Conservation (phyloP, 2,329 filamentous ascomycete species). For the Cladophialophora exuberans region DNA sequence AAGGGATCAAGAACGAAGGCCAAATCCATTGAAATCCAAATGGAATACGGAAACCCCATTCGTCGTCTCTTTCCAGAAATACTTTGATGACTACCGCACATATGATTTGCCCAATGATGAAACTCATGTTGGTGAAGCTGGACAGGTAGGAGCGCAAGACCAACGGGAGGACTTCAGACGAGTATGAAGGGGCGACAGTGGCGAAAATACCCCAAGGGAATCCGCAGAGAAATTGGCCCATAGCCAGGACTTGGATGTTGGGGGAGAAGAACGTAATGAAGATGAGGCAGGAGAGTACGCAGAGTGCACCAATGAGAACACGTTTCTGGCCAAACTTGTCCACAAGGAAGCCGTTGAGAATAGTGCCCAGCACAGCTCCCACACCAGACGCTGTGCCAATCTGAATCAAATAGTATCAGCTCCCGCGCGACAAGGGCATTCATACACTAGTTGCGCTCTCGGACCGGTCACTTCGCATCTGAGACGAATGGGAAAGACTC, state of each 20-base stretch:
- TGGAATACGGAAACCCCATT: conserved; percentile 36
- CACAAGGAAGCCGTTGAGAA: conserved; percentile 24
- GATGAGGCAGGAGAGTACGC: conserved; percentile 30
- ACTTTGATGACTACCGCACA: conserved; percentile 36
- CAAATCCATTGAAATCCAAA: conserved; percentile 32
- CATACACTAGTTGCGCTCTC: background rate
- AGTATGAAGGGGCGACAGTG: conserved; percentile 25
- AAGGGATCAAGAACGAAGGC: conserved; percentile 32
- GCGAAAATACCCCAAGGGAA: conserved; percentile 30
- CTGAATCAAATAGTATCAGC: conserved; percentile 47
- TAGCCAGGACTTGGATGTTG: conserved; percentile 34
- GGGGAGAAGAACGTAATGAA: conserved; percentile 38
- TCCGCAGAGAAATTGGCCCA: conserved; percentile 35
- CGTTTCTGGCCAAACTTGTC: conserved; percentile 23
- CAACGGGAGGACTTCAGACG: conserved; percentile 25
- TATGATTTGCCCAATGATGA: conserved; percentile 36
- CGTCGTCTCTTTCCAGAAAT: conserved; percentile 19
- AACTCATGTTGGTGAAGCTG: conserved; percentile 20
- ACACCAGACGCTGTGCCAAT: conserved; percentile 24
- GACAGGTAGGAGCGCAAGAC: conserved; percentile 22
- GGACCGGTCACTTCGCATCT: too few relatives aligned
- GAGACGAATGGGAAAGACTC: background rate
- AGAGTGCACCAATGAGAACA: conserved; percentile 22
- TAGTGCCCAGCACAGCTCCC: conserved; percentile 23
- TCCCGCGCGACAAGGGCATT: conserved; percentile 56